Percentiles rank a stretch among this genome's conserved stretches.
These are phyloP conservation scores for Trichoderma virens DNA, from an alignment of 495 filamentous ascomycete species.

Conservation along the genomic window DNA sequence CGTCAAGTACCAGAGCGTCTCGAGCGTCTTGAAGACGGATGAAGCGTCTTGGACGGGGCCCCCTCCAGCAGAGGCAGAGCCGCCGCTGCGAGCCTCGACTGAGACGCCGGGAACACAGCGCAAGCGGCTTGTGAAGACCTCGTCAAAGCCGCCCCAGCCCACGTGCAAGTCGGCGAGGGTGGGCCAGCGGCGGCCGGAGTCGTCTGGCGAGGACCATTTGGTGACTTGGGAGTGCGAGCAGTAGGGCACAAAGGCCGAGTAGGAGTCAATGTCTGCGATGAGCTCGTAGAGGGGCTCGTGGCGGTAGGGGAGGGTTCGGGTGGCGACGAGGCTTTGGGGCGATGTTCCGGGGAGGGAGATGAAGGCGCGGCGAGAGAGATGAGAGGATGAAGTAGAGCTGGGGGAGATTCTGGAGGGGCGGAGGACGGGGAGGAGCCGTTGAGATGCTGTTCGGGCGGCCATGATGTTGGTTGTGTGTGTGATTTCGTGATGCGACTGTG, in stretches of 20 bases:
- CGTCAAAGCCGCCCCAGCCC: constrained; percentile 74
- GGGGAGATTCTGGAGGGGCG: background rate
- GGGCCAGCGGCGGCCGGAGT: constrained; percentile 47
- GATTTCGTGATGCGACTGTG: background rate
- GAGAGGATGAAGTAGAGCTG: too few relatives aligned
- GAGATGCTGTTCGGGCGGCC: background rate
- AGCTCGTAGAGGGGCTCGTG: constrained; percentile 63
- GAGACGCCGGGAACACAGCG: constrained; percentile 57
- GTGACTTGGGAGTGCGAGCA: constrained; percentile 67
- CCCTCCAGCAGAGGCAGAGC: constrained; percentile 34
- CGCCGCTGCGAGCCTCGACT: constrained; percentile 73
- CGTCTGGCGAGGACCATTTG: constrained; percentile 31
- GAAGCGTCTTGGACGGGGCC: constrained; percentile 31
- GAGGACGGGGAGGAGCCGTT: background rate
- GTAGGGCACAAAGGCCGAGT: constrained; percentile 80
- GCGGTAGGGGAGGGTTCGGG: constrained; percentile 73
- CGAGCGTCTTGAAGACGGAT: constrained; percentile 62
- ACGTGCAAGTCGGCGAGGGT: constrained; percentile 70
- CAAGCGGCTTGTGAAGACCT: constrained; percentile 68
- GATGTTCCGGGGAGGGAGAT: constrained; percentile 29
- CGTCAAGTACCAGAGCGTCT: constrained; percentile 62
- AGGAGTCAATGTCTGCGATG: constrained; percentile 76
- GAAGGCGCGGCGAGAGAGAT: constrained; percentile 23
- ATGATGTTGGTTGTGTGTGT: background rate
- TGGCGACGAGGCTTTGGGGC: constrained; percentile 56